These are phyloP conservation scores for Ophioceras dolichostomum DNA, from an alignment of 2,329 filamentous ascomycete species.

Conservation along the genomic window DNA sequence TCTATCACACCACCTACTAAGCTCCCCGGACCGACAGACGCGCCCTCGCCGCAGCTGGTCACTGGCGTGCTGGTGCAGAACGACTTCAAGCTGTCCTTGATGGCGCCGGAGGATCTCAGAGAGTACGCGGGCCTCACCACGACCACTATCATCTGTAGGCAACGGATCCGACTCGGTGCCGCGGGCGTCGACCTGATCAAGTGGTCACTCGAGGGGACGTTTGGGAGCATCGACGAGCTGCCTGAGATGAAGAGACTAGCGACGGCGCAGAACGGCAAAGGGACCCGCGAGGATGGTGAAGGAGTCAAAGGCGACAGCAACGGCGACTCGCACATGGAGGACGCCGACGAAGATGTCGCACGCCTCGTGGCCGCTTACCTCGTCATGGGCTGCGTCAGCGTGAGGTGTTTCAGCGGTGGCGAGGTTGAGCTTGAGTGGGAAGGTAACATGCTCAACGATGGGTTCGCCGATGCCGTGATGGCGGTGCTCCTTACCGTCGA, in stretches of 20 bases:
- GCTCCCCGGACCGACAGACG: constrained; percentile 4
- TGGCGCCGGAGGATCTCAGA: constrained; percentile 90
- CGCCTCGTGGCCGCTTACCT: constrained; percentile 48
- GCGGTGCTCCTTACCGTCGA: constrained; percentile 86
- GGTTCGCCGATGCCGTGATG: constrained; percentile 94
- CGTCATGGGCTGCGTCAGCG: constrained; percentile 83
- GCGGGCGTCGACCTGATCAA: constrained; percentile 84
- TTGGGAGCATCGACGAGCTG: constrained; percentile 69
- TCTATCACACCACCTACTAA: constrained; percentile 57
- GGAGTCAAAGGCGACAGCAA: constrained; percentile 19
- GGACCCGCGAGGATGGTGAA: constrained; percentile 15
- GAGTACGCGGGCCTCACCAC: constrained; percentile 97
- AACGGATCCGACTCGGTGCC: constrained; percentile 76
- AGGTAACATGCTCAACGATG: constrained; percentile 94
- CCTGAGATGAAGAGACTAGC: constrained; percentile 37
- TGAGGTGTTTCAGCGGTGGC: constrained; percentile 65
- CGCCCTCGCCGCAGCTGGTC: constrained; percentile 41
- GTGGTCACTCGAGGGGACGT: constrained; percentile 91
- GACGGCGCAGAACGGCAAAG: constrained; percentile 21
- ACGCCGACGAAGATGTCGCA: constrained; percentile 50
- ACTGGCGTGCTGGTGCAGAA: constrained; percentile 92
- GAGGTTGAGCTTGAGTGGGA: constrained; percentile 94
- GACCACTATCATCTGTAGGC: constrained; percentile 85
- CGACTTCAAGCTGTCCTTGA: constrained; percentile 92
- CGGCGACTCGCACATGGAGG: constrained; percentile 13